Conservation (phyloP, 192 early-diverging fungal species). For the Coemansia erecta region DNA sequence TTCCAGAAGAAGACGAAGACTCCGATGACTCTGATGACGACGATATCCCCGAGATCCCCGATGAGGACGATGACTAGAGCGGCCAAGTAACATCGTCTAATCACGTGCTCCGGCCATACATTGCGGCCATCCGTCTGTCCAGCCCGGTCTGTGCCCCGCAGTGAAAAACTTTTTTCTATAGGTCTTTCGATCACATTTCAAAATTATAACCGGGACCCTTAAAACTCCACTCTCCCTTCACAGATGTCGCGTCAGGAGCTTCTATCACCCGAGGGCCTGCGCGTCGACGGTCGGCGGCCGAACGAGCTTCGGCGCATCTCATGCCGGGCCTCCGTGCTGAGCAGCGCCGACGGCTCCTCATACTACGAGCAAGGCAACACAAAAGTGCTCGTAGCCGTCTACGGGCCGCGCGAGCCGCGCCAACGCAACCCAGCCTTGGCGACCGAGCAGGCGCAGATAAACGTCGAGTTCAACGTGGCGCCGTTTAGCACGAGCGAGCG, state of each 20-base stretch:
- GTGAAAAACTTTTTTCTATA: no score
- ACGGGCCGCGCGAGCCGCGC: constrained; percentile 85
- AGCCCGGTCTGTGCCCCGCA: no score
- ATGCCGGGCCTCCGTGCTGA: constrained; percentile 73
- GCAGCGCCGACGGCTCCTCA: constrained; percentile 88
- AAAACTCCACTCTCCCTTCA: neutral
- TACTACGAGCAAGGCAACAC: constrained; percentile 97
- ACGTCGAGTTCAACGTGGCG: constrained; percentile 89
- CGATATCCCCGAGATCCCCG: no score
- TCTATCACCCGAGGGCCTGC: constrained; percentile 71
- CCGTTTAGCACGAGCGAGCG: constrained; percentile 89
- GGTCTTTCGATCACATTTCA: no score
- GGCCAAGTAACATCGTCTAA: no score
- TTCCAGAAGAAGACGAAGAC: no score
- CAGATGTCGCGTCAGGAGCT: constrained; percentile 50
- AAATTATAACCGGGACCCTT: no score
- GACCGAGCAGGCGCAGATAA: constrained; percentile 81
- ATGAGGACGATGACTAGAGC: no score
- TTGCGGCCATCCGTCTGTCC: no score
- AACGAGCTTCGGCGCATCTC: constrained; percentile 84
- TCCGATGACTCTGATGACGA: no score
- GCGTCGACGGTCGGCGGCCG: constrained; percentile 87
- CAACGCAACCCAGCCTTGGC: constrained; percentile 51
- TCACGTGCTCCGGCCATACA: no score
- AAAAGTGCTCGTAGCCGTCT: constrained; percentile 85